Conservation (phyloP, 768 basidiomycete genomes). For the Ramaria rubella region DNA sequence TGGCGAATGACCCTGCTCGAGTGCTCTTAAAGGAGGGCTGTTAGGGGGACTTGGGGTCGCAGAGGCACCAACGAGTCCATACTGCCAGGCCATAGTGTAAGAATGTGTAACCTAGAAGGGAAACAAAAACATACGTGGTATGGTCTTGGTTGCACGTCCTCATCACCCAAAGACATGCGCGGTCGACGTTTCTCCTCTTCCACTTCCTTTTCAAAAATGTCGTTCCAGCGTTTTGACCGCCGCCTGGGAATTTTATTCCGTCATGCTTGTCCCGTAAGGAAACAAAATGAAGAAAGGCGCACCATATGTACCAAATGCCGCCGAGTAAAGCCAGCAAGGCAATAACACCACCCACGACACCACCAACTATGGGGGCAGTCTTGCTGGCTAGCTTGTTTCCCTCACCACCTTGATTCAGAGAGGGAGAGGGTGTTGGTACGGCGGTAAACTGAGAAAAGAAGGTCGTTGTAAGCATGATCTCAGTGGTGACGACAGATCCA, state of each 20-base stretch:
- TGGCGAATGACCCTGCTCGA: neutral
- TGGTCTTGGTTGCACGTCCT: slow-evolving; percentile 5
- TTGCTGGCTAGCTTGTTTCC: neutral
- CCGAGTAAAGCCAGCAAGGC: neutral
- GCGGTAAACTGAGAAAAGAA: neutral
- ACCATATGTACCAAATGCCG: slow-evolving; percentile 6
- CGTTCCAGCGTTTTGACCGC: slow-evolving; percentile 8
- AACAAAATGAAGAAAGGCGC: neutral
- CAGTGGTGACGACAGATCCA: neutral
- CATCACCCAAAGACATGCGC: neutral
- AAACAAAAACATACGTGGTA: slow-evolving; percentile 1
- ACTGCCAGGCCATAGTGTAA: neutral
- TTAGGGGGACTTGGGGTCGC: neutral
- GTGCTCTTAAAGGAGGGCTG: neutral
- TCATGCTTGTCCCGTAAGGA: neutral
- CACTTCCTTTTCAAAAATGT: neutral
- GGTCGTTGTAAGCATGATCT: neutral
- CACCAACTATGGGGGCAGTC: slow-evolving; percentile 1
- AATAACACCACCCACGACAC: slow-evolving; percentile 6
- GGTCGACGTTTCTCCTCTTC: neutral
- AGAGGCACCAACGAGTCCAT: slow-evolving; percentile 9
- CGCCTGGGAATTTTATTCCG: neutral
- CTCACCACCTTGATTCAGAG: neutral
- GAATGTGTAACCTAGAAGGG: neutral
- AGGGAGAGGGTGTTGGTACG: neutral